A percentile compares a stretch with the other conserved stretches of the same genome.
Evolutionary conservation across 768 basidiomycete species (phyloP).

Genomic region (Leccinum boreale): DNA sequence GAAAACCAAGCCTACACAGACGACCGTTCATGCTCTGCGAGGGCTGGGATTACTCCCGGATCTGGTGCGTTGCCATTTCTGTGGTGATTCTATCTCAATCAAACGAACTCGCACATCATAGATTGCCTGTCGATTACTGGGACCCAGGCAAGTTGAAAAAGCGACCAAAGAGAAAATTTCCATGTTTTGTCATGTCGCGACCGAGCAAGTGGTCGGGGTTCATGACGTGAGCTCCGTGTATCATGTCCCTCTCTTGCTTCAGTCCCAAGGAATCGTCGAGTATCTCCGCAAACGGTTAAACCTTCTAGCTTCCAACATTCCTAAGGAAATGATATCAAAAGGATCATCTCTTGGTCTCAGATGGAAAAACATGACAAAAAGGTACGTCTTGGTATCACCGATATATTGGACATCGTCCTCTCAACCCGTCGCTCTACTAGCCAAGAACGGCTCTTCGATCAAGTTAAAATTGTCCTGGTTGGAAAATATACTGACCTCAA

Average conservation of each 20-base stretch:
- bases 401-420: neutral
- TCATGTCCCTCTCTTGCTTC: constrained; percentile 90
- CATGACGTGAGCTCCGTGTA: constrained; percentile 97
- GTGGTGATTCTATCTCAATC: neutral
- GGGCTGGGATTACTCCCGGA: constrained; percentile 93
- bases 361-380: constrained; percentile 82
- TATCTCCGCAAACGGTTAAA: constrained; percentile 83
- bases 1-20: constrained; percentile 99
- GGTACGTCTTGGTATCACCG: constrained; percentile 43
- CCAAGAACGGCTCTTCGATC: constrained; percentile 91
- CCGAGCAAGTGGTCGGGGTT: constrained; percentile 89
- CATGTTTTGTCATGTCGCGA: constrained; percentile 97
- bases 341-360: constrained; percentile 65
- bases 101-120: constrained; percentile 26
- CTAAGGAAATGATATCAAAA: constrained; percentile 52
- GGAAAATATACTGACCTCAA: constrained; percentile 97
- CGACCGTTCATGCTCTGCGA: constrained; percentile 89
- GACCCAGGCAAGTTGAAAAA: constrained; percentile 74
- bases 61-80: constrained; percentile 51
- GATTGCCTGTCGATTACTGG: constrained; percentile 91
- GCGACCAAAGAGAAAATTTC: constrained; percentile 94
- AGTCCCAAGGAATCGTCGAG: constrained; percentile 87
- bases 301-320: constrained; percentile 54
- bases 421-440: constrained; percentile 38
- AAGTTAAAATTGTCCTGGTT: constrained; percentile 85